Evolutionary conservation across 352 stramenopile genomes (phyloP).

Genomic region (Globisporangium carolinianum): DNA sequence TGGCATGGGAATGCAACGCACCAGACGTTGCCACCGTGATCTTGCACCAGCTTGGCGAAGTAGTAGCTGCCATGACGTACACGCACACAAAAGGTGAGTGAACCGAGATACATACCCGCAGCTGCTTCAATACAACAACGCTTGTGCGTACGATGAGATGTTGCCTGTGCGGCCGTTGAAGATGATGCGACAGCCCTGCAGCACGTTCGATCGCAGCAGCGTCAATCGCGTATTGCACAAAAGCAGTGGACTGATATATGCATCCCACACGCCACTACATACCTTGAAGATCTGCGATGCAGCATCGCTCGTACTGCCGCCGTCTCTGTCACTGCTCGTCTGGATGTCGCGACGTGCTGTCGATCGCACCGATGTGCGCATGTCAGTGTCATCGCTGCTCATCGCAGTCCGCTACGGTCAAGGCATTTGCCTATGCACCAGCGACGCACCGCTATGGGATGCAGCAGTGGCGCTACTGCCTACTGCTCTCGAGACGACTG

Average conservation of each 20-base stretch:
- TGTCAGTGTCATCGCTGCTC: not conserved
- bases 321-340: not conserved
- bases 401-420: too few species aligned
- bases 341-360: not conserved
- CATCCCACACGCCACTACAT: too few species aligned
- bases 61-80: constrained; percentile 45
- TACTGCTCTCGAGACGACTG: too few species aligned
- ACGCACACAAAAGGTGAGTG: not conserved
- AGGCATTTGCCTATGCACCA: not conserved
- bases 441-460: not conserved
- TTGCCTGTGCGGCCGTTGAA: constrained; percentile 82
- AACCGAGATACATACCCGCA: not conserved
- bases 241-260: not conserved
- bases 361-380: not conserved
- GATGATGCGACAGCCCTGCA: constrained; percentile 64
- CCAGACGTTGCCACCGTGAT: constrained; percentile 67
- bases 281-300: constrained; percentile 9
- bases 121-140: not conserved
- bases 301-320: not conserved
- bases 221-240: not conserved
- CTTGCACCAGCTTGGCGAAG: constrained; percentile 69
- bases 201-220: not conserved
- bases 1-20: constrained; percentile 7
- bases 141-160: constrained; percentile 52
- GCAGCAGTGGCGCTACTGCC: too few species aligned